phyloP scores from a whole-genome alignment of 2,329 filamentous ascomycete species.

The Aureobasidium sp. region DNA sequence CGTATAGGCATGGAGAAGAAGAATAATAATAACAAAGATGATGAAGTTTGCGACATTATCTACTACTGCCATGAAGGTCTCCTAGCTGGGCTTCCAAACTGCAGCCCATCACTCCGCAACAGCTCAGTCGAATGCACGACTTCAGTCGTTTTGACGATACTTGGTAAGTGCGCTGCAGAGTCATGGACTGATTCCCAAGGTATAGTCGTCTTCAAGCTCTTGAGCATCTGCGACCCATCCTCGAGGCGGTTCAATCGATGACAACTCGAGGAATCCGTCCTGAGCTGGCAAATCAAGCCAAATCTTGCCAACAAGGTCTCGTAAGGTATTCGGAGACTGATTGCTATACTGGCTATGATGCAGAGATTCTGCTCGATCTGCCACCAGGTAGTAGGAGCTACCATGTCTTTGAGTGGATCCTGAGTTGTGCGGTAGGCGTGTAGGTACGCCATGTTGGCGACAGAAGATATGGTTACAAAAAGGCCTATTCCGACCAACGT shows the following conservation, averaged over 20 bases:
- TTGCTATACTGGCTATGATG: not conserved
- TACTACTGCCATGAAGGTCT: conserved; percentile 4
- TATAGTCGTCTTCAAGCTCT: not conserved
- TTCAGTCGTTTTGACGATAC: conserved; percentile 7
- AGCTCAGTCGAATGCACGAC: conserved; percentile 8
- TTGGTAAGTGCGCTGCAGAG: not conserved
- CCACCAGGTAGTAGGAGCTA: conserved; percentile 5
- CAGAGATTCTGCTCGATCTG: conserved; percentile 11
- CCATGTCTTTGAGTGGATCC: conserved; percentile 1
- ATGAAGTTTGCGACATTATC: not conserved
- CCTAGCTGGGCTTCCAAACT: not conserved
- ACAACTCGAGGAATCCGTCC: not conserved
- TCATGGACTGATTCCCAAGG: not conserved
- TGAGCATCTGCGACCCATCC: not conserved
- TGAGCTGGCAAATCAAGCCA: not conserved
- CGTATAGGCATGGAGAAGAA: no score
- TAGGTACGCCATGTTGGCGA: conserved; percentile 9
- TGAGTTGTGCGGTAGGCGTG: not conserved
- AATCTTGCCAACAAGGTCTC: not conserved
- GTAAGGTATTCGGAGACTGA: not conserved
- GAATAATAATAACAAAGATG: not conserved
- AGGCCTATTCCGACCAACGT: not conserved
- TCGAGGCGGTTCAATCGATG: conserved; percentile 1
- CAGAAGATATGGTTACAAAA: not conserved
- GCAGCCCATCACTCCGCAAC: not conserved